Percentiles rank a stretch among this genome's conserved stretches.
These are phyloP conservation scores for Scheffersomyces parashehatae DNA, from an alignment of 1,139 yeast genomes.

Conservation along the genomic window DNA sequence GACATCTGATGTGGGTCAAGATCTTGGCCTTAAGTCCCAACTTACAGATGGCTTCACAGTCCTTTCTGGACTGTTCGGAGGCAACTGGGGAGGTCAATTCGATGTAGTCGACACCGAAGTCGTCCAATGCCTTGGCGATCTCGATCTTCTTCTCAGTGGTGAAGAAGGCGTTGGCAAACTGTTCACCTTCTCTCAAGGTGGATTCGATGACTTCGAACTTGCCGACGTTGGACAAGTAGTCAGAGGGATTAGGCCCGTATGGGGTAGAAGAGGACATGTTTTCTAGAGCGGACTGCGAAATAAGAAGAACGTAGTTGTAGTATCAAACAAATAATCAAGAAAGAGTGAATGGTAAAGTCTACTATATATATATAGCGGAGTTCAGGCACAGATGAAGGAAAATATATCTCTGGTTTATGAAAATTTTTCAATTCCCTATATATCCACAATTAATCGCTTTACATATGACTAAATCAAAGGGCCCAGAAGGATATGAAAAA, in stretches of 20 bases:
- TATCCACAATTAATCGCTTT: not conserved
- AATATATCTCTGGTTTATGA: not conserved
- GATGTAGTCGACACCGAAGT: conserved; percentile 60
- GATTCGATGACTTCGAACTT: conserved; percentile 55
- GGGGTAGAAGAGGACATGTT: conserved; percentile 28
- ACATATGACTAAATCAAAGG: no score
- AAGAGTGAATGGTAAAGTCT: not conserved
- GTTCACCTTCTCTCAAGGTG: conserved; percentile 62
- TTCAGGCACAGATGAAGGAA: not conserved
- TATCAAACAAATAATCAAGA: no score
- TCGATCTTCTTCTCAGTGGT: conserved; percentile 54
- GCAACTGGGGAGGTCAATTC: conserved; percentile 62
- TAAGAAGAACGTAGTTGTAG: no score
- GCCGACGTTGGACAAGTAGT: conserved; percentile 53
- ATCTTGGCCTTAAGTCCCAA: conserved; percentile 56
- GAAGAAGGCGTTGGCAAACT: conserved; percentile 60
- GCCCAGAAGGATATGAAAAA: no score
- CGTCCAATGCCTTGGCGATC: conserved; percentile 59
- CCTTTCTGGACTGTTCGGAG: conserved; percentile 54
- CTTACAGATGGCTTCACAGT: conserved; percentile 60
- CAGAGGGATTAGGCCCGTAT: conserved; percentile 62
- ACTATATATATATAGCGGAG: not conserved
- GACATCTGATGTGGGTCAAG: conserved; percentile 59
- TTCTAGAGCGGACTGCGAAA: not conserved
- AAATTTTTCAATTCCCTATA: not conserved